A percentile compares a stretch with the other conserved stretches of the same genome.
Evolutionary conservation across 1,284 basidiomycete genomes (phyloP).

Genomic region (Puccinia novopanici): DNA sequence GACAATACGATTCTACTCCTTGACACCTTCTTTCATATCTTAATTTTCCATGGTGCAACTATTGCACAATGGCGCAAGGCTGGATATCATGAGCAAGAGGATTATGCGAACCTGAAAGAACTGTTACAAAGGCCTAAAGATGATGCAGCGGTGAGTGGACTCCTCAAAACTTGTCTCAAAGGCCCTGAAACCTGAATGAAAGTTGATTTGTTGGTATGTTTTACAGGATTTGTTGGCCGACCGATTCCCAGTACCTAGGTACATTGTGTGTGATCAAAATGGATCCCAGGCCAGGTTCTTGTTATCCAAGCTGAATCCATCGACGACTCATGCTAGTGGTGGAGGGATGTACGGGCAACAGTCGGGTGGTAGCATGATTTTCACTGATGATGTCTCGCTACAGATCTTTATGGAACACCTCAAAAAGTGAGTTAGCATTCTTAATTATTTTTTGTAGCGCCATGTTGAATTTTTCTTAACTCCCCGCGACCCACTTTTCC

Average conservation of each 20-base stretch:
- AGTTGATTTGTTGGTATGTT: background rate
- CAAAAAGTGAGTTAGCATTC: slow-evolving; percentile 55
- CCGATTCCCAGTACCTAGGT: slow-evolving; percentile 93
- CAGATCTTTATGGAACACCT: slow-evolving; percentile 62
- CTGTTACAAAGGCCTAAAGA: slow-evolving; percentile 77
- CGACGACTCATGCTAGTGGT: slow-evolving; percentile 92
- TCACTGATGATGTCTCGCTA: slow-evolving; percentile 94
- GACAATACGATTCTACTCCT: slow-evolving; percentile 95
- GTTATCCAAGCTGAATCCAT: slow-evolving; percentile 93
- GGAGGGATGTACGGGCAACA: slow-evolving; percentile 53
- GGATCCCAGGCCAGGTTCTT: slow-evolving; percentile 97
- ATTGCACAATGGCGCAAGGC: slow-evolving; percentile 97
- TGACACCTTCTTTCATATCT: slow-evolving; percentile 99
- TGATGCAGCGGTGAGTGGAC: slow-evolving; percentile 62
- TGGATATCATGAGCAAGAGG: slow-evolving; percentile 99
- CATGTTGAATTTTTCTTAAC: background rate
- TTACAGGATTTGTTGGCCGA: slow-evolving; percentile 85
- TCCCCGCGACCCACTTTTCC: no score
- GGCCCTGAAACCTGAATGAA: background rate
- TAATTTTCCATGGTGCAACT: slow-evolving; percentile 98
- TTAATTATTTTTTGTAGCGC: background rate
- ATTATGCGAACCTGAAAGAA: slow-evolving; percentile 98
- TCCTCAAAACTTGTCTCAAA: background rate
- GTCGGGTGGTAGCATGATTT: slow-evolving; percentile 79
- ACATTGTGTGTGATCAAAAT: slow-evolving; percentile 96